Evolutionary conservation across 1,284 basidiomycete genomes (phyloP).

Genomic region (Microbotryum saponariae): DNA sequence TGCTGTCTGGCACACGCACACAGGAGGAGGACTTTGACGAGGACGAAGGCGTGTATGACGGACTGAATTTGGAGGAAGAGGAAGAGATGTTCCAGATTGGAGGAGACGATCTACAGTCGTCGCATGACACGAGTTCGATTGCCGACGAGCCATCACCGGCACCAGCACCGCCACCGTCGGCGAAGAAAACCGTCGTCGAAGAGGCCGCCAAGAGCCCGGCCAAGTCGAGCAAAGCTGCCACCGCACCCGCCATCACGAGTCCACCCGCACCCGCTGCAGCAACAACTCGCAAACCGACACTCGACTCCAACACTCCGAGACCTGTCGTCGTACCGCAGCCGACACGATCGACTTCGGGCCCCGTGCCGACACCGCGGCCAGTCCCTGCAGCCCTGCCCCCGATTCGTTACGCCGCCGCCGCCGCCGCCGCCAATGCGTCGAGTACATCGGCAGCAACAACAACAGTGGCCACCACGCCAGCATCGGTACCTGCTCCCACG

Average conservation of each 20-base stretch:
- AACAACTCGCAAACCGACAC: slow-evolving; percentile 34
- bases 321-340: slow-evolving; percentile 29
- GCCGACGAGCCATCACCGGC: slow-evolving; percentile 39
- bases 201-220: slow-evolving; percentile 27
- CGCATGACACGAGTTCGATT: slow-evolving; percentile 47
- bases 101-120: slow-evolving; percentile 52
- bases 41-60: slow-evolving; percentile 96
- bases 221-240: slow-evolving; percentile 17
- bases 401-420: slow-evolving; percentile 83
- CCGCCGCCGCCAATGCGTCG: slow-evolving; percentile 58
- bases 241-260: slow-evolving; percentile 25
- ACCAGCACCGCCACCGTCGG: slow-evolving; percentile 25
- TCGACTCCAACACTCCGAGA: slow-evolving; percentile 32
- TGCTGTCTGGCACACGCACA: neutral
- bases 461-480: slow-evolving; percentile 6
- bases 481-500: slow-evolving; percentile 1
- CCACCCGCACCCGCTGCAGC: slow-evolving; percentile 4
- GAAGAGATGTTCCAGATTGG: slow-evolving; percentile 79
- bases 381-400: slow-evolving; percentile 53
- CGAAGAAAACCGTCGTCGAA: slow-evolving; percentile 21
- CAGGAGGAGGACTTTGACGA: slow-evolving; percentile 97
- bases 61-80: slow-evolving; percentile 90
- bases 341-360: slow-evolving; percentile 25
- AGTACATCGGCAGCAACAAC: slow-evolving; percentile 12
- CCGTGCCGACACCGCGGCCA: slow-evolving; percentile 38